phyloP scores from a whole-genome alignment of 495 filamentous ascomycete species.

The Bathelium albidoporum region DNA sequence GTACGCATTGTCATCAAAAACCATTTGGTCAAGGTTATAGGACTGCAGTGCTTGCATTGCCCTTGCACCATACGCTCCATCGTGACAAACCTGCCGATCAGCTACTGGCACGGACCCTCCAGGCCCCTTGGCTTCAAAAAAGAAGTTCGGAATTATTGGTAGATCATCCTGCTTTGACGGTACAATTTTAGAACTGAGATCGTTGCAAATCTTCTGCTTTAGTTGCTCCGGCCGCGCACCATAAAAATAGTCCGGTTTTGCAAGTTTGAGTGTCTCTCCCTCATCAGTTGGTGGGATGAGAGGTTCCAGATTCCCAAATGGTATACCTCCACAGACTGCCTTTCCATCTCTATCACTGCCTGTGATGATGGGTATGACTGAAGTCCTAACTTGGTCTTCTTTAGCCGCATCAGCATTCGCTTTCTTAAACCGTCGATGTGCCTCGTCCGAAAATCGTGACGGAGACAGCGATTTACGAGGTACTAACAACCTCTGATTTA shows the following conservation, averaged over 20 bases:
- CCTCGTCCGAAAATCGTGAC: conserved; percentile 4
- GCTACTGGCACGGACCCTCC: neutral
- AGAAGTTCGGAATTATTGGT: conserved; percentile 1
- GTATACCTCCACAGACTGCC: neutral
- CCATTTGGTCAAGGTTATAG: neutral
- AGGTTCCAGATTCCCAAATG: neutral
- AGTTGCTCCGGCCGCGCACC: conserved; percentile 1
- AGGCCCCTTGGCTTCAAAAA: neutral
- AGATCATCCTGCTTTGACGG: neutral
- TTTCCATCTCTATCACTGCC: neutral
- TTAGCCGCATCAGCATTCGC: neutral
- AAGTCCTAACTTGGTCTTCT: neutral
- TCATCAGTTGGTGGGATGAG: neutral
- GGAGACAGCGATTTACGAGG: conserved; percentile 1
- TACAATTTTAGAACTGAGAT: neutral
- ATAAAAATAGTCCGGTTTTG: conserved; percentile 1
- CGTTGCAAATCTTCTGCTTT: neutral
- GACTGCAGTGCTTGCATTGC: neutral
- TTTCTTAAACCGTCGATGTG: neutral
- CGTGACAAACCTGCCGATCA: neutral
- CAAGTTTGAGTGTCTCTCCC: neutral
- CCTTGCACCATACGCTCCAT: conserved; percentile 3
- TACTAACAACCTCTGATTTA: neutral
- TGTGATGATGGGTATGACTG: neutral
- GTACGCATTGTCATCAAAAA: conserved; percentile 5